phyloP scores from a whole-genome alignment of 805 yeast genomes.

The Metschnikowia chrysomelidarum region DNA sequence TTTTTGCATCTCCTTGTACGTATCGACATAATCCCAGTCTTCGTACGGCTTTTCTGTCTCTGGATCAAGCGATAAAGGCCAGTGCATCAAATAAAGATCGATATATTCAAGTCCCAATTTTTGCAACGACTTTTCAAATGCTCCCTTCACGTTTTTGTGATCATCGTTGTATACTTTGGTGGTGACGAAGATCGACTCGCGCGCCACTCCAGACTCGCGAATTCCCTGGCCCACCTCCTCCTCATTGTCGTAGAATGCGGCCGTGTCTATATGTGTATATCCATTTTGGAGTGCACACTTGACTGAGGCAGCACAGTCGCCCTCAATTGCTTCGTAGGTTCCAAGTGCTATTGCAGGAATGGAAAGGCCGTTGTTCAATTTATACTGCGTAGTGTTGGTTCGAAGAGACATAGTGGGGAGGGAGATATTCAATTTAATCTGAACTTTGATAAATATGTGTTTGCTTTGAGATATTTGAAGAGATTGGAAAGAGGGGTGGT shows the following conservation, averaged over 20 bases:
- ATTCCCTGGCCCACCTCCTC: conserved; percentile 65
- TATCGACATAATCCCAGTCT: conserved; percentile 26
- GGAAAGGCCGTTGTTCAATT: conserved; percentile 57
- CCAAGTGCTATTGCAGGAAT: conserved; percentile 75
- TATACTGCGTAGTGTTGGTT: conserved; percentile 21
- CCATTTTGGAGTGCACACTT: conserved; percentile 60
- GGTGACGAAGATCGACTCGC: conserved; percentile 18
- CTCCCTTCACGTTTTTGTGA: conserved; percentile 12
- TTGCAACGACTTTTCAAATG: conserved; percentile 15
- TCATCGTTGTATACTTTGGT: conserved; percentile 18
- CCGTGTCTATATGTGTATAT: conserved; percentile 77
- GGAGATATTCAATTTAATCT: background rate
- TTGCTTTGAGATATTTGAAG: no score
- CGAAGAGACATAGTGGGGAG: conserved; percentile 13
- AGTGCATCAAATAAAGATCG: conserved; percentile 19
- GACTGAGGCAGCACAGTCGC: conserved; percentile 59
- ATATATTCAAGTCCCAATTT: conserved; percentile 17
- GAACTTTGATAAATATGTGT: no score
- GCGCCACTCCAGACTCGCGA: conserved; percentile 12
- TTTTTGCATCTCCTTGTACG: conserved; percentile 34
- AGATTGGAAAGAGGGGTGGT: no score
- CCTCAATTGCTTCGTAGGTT: conserved; percentile 61
- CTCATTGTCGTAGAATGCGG: conserved; percentile 68
- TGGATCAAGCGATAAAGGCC: conserved; percentile 17
- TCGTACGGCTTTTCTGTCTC: conserved; percentile 7